A percentile compares a stretch with the other conserved stretches of the same genome.
Conservation (phyloP, 2,329 filamentous ascomycete species). For the Arthrobotrys pseudoclavata region DNA sequence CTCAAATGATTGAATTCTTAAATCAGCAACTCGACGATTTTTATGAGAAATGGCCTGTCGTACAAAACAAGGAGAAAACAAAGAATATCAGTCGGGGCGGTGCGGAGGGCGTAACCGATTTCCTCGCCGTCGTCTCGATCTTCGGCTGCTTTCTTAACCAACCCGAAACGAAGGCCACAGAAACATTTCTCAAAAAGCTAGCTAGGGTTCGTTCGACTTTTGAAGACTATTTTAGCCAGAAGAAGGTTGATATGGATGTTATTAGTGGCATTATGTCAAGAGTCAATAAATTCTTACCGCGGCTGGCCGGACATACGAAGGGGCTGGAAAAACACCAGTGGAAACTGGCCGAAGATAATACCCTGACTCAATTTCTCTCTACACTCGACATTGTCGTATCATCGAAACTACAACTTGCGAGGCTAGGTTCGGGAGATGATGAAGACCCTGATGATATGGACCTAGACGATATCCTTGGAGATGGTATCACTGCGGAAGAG, state of each 20-base stretch:
- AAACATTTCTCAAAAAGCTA: conserved; percentile 50
- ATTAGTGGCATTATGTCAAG: conserved; percentile 34
- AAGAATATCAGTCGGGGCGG: conserved; percentile 23
- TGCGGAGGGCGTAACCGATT: conserved; percentile 29
- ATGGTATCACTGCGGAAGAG: conserved; percentile 52
- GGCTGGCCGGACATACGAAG: conserved; percentile 16
- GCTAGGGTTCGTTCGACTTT: conserved; percentile 24
- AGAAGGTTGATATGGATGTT: conserved; percentile 17
- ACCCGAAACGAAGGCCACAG: conserved; percentile 36
- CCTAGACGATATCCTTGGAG: conserved; percentile 64
- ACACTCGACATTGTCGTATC: conserved; percentile 39
- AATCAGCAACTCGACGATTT: conserved; percentile 43
- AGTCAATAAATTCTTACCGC: conserved; percentile 35
- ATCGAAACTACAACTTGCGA: conserved; percentile 39
- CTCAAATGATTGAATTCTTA: conserved; percentile 52
- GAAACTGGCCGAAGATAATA: conserved; percentile 41
- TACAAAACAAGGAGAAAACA: conserved; percentile 5
- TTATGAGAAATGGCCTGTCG: conserved; percentile 36
- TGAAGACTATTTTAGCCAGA: conserved; percentile 29
- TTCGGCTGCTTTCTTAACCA: conserved; percentile 53
- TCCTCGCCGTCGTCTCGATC: conserved; percentile 36
- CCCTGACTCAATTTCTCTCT: conserved; percentile 36
- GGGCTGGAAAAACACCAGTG: conserved; percentile 12
- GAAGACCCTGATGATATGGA: conserved; percentile 66
- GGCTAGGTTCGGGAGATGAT: not conserved